A percentile compares a stretch with the other conserved stretches of the same genome.
Conservation (phyloP, 1,139 yeast genomes). For the Magnusiomyces magnusii region DNA sequence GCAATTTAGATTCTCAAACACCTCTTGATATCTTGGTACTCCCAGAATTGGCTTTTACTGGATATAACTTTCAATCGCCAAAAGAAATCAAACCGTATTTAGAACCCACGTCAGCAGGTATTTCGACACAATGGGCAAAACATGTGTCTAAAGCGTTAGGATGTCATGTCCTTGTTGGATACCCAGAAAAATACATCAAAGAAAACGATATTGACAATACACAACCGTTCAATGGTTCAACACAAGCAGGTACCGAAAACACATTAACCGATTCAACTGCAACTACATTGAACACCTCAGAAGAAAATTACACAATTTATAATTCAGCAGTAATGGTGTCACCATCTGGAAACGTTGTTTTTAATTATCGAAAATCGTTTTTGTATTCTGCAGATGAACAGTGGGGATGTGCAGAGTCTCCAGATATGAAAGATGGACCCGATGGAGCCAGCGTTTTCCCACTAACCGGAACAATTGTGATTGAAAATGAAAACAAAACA, state of each 20-base stretch:
- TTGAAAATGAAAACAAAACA: background rate
- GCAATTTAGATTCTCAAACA: conserved; percentile 2
- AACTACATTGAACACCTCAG: background rate
- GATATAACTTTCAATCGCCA: conserved; percentile 58
- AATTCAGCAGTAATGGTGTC: conserved; percentile 66
- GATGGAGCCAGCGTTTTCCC: conserved; percentile 8
- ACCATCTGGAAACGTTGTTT: conserved; percentile 50
- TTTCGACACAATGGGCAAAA: conserved; percentile 51
- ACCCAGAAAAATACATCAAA: conserved; percentile 49
- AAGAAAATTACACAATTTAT: conserved; percentile 38
- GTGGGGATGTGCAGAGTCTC: conserved; percentile 77
- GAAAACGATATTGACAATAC: background rate
- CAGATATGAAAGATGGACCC: conserved; percentile 25
- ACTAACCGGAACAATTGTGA: conserved; percentile 7
- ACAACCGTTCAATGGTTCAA: background rate
- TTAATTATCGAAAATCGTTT: conserved; percentile 71
- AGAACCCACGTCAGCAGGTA: conserved; percentile 41
- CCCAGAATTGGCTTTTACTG: conserved; percentile 83
- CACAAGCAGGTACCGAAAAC: background rate
- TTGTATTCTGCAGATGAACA: conserved; percentile 69
- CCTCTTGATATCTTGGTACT: conserved; percentile 52
- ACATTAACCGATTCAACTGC: background rate
- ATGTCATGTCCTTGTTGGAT: conserved; percentile 75
- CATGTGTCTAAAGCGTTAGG: conserved; percentile 42
- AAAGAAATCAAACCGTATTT: conserved; percentile 54